Evolutionary conservation across 352 stramenopile species (phyloP), one percentile per base, ranked within the genome.

Genomic region (Phytophthora sp.): DNA sequence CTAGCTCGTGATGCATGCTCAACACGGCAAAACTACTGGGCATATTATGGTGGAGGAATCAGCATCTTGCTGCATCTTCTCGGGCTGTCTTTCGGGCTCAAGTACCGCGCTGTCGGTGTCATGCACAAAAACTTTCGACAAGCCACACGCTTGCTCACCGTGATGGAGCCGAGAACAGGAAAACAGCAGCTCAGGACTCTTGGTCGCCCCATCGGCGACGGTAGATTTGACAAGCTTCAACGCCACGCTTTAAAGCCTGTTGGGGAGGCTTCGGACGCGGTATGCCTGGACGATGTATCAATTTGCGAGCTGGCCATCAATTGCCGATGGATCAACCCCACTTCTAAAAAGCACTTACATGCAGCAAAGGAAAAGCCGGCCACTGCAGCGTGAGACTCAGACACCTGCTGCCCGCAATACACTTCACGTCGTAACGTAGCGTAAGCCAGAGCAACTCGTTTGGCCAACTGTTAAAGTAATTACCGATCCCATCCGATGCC

Each of bases 321-420:
- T 17, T 68, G 54, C 21, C 45, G 42, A 41, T 74, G 66, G 66
- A 74, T 74, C 30, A 48, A 58, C 12, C 57, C 61, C 23, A 45
- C 12, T 1, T 23, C 52, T 1, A 44, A 24, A 11, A 51, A 43
- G 38, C 13, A n/a, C n/a, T n/a, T n/a, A n/a, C n/a, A 44, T 24
- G 24, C 27, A 18, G 24, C 30, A 17, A 61, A 52, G 53, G 26
- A 42, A 24, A 52, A 12, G 10, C 4, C 31, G 15, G 41, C 53
- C 15, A 52, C n/a, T 28, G 53, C 53, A 12, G 53, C 53, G 8
- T 61, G 30, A 53, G 23, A 18, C 43, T 15, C 32, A n/a, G 32
- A 15, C 15, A 5, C 13, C 32, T 21, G 12, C 11, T 39, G 32
- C 15, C 30, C 39, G 28, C 20, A 48, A 48, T 48, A 21, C 17